These are phyloP conservation scores for Amauroascus verrucosus DNA, from an alignment of 2,329 filamentous ascomycete species.

Conservation along the genomic window DNA sequence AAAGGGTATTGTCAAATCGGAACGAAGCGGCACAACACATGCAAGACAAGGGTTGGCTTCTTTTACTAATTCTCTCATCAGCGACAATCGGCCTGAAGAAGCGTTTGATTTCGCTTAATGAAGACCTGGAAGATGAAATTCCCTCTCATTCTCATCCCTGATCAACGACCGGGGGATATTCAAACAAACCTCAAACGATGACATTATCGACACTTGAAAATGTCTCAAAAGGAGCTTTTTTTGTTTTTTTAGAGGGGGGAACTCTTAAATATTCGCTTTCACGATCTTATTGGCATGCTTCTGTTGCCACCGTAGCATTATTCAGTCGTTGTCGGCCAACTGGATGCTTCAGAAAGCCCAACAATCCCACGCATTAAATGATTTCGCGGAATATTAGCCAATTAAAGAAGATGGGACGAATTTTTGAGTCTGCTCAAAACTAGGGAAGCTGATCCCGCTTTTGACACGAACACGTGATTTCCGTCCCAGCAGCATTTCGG, in stretches of 20 bases:
- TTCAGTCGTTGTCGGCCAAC: too few relatives aligned
- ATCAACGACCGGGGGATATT: neutral
- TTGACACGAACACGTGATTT: too few relatives aligned
- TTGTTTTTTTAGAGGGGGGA: neutral
- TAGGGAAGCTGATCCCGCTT: neutral
- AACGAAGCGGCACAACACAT: conserved; percentile 10
- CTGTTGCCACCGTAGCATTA: too few relatives aligned
- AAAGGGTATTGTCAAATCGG: conserved; percentile 3
- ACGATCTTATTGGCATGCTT: too few relatives aligned
- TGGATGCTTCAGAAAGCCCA: too few relatives aligned
- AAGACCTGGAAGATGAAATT: neutral
- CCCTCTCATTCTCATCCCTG: neutral
- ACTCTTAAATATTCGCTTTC: too few relatives aligned
- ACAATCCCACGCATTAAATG: neutral
- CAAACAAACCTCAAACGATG: neutral
- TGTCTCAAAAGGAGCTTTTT: neutral
- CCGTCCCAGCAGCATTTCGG: too few relatives aligned
- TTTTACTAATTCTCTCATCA: conserved; percentile 3
- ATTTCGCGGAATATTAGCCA: neutral
- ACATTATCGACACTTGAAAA: neutral
- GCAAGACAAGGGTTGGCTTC: neutral
- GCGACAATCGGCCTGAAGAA: neutral
- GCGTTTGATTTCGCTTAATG: conserved; percentile 4
- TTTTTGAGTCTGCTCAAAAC: neutral
- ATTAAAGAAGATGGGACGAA: neutral